Evolutionary conservation across 345 rosid species (phyloP), one percentile per base, ranked within the genome.

Genomic region (Heritiera fomes): DNA sequence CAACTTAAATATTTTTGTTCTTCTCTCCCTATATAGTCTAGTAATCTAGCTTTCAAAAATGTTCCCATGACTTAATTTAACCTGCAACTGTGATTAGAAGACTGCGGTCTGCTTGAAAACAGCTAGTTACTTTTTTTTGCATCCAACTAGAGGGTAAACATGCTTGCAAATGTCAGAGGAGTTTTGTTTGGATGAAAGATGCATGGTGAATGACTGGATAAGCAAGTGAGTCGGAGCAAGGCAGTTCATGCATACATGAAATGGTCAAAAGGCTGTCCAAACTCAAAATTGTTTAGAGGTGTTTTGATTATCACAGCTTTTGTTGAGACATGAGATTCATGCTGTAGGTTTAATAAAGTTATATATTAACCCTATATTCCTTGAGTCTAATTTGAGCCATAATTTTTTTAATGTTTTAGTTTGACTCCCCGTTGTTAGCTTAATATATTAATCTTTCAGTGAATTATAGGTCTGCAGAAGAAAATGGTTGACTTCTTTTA

Each of bases 41-140:
- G 72, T 67, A 43, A 67, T 67, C 72, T 67, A 67, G 52, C 53
- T 67, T 45, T 67, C 52, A 20, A 43, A 45, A 45, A 9, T 23
- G 28, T 23, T 23, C 28, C 28, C 28, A 23, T 23, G 28, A 23
- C 28, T 23, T 23, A 23, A 23, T 40, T 13, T 15, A 65, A 38
- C 72, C 45, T 67, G 34, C 10, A 67, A 43, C 10, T n/a, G 32
- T 43, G 52, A 45, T 45, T 67, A 41, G 15, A 15, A 67, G 52
- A 67, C n/a, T n/a, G 71, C 14, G n/a, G 49, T 67, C 18, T 14
- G 8, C 52, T 67, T 67, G 50, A 67, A 23, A 41, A n/a, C 50
- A 11, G 52, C 71, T 43, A 8, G 30, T 67, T 43, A 18, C 32
- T 67, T 30, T 43, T 18, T 65, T 43, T 67, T 34, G 28, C 28